These are phyloP conservation scores for Penicillium bovifimosum DNA, from an alignment of 495 filamentous ascomycete species.

Conservation along the genomic window DNA sequence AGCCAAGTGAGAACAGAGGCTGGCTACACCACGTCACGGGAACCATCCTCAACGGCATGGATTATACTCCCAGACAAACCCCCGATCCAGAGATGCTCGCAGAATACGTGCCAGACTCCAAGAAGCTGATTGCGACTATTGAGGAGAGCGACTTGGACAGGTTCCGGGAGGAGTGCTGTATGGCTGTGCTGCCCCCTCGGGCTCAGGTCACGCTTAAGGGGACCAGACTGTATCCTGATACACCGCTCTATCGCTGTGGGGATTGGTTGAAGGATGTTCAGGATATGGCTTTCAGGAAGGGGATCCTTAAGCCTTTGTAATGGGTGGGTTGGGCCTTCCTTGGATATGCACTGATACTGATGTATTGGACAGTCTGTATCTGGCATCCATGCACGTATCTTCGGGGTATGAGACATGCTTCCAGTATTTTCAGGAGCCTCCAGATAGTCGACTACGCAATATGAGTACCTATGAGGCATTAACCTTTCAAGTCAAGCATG, in stretches of 20 bases:
- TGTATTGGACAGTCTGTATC: not conserved
- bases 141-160: conserved; percentile 1
- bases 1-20: not conserved
- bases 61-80: conserved; percentile 1
- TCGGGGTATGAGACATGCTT: no score
- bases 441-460: no score
- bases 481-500: no score
- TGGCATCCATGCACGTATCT: no score
- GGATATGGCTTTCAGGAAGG: conserved; percentile 11
- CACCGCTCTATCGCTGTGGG: conserved; percentile 6
- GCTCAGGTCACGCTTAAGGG: conserved; percentile 5
- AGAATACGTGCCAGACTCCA: conserved; percentile 4
- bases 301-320: conserved; percentile 8
- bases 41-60: conserved; percentile 9
- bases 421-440: no score
- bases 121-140: conserved; percentile 8
- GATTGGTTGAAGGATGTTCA: conserved; percentile 15
- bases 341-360: not conserved
- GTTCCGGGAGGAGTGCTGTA: conserved; percentile 1
- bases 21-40: conserved; percentile 10
- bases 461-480: no score
- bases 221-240: conserved; percentile 3
- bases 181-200: conserved; percentile 2
- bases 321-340: not conserved
- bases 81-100: not conserved